phyloP scores from a whole-genome alignment of 305 asterid genomes.

The Rubia tinctorum region DNA sequence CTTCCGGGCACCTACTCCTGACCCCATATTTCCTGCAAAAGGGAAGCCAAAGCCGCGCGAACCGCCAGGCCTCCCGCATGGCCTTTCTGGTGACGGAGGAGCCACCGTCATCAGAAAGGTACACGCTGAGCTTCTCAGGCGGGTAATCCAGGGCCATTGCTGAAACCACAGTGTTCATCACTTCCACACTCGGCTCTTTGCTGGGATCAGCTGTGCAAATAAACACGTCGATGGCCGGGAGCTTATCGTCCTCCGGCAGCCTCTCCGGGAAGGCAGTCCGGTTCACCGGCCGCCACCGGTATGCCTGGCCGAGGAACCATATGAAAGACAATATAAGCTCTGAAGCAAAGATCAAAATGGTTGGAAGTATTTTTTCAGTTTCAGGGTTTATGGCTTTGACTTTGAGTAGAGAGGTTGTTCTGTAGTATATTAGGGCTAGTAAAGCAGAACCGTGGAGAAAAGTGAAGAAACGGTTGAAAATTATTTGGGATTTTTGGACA shows the following conservation, averaged over 20 bases:
- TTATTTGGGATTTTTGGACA: constrained; percentile 13
- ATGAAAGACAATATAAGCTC: constrained; percentile 41
- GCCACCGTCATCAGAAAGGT: constrained; percentile 62
- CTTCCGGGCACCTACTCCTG: constrained; percentile 43
- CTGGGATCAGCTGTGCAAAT: constrained; percentile 61
- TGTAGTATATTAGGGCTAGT: constrained; percentile 22
- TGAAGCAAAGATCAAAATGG: constrained; percentile 22
- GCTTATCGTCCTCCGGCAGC: constrained; percentile 40
- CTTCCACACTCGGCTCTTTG: constrained; percentile 57
- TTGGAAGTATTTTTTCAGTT: constrained; percentile 2
- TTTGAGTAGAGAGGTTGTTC: constrained; percentile 11
- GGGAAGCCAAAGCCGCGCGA: constrained; percentile 47
- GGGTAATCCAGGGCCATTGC: constrained; percentile 75
- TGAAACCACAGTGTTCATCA: constrained; percentile 75
- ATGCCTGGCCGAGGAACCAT: constrained; percentile 48
- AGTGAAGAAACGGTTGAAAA: constrained; percentile 33
- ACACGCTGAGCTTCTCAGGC: constrained; percentile 46
- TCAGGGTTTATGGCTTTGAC: neutral
- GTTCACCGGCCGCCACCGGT: constrained; percentile 46
- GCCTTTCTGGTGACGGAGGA: constrained; percentile 41
- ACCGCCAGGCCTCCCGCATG: constrained; percentile 47
- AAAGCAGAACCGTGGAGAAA: constrained; percentile 38
- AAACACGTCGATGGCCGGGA: constrained; percentile 58
- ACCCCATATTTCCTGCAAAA: constrained; percentile 46
- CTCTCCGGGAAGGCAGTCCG: constrained; percentile 41